These are phyloP conservation scores for Lasiosphaeria miniovina DNA, from an alignment of 495 filamentous ascomycete species.

Conservation along the genomic window DNA sequence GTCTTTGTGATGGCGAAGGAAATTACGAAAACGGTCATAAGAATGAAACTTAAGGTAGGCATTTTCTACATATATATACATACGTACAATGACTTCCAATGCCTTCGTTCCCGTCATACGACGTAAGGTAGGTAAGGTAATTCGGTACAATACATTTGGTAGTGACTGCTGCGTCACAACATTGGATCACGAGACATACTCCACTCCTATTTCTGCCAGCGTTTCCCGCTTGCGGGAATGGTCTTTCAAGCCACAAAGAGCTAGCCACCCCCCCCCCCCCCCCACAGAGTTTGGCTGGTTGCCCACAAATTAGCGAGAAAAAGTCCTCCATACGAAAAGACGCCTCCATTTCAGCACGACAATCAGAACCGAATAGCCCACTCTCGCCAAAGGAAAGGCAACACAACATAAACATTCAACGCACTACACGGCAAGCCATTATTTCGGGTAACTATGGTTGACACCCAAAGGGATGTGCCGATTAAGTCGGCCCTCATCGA, in stretches of 20 bases:
- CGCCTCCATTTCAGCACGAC: background rate
- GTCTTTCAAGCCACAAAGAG: conserved; percentile 4
- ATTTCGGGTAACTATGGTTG: conserved; percentile 37
- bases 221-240: background rate
- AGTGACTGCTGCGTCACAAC: background rate
- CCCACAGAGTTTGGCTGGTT: background rate
- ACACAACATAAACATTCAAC: conserved; percentile 7
- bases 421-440: conserved; percentile 1
- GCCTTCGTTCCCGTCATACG: too few species aligned
- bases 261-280: background rate
- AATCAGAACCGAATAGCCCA: background rate
- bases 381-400: background rate
- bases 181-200: conserved; percentile 2
- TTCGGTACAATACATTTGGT: background rate
- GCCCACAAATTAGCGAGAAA: conserved; percentile 38
- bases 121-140: too few species aligned
- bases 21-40: too few species aligned
- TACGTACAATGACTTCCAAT: too few species aligned
- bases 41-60: too few species aligned
- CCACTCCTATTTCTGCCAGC: background rate
- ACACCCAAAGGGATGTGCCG: conserved; percentile 56
- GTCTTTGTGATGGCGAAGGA: too few species aligned
- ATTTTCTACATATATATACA: too few species aligned
- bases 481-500: conserved; percentile 80
- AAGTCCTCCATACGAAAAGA: conserved; percentile 16